These are phyloP conservation scores for Phialemonium atrogriseum DNA, from an alignment of 2,329 filamentous ascomycete genomes.

Conservation along the genomic window DNA sequence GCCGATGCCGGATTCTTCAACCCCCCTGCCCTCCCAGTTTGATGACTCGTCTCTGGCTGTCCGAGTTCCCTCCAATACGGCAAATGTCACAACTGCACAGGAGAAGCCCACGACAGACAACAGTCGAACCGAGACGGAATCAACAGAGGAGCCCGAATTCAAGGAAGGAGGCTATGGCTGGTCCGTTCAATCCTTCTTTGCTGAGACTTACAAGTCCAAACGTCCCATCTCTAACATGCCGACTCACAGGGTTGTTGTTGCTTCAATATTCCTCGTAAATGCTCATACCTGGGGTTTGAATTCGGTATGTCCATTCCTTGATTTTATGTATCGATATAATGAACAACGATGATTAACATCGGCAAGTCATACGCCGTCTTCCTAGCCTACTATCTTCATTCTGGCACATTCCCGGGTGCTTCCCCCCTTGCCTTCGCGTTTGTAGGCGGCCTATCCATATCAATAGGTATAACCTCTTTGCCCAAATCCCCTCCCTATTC, in stretches of 20 bases:
- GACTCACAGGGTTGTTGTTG: conserved; percentile 42
- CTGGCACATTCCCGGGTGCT: conserved; percentile 53
- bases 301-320: conserved; percentile 44
- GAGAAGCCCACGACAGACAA: conserved; percentile 2
- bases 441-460: conserved; percentile 63
- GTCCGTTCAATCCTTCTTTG: conserved; percentile 20
- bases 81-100: conserved; percentile 2
- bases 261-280: conserved; percentile 49
- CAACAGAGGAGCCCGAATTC: conserved; percentile 23
- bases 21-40: too few relatives aligned
- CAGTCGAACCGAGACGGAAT: conserved; percentile 11
- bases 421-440: conserved; percentile 65
- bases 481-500: background rate
- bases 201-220: background rate
- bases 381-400: conserved; percentile 47
- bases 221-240: conserved; percentile 2
- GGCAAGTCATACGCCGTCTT: conserved; percentile 50
- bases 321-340: too few relatives aligned
- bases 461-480: conserved; percentile 27
- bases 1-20: too few relatives aligned
- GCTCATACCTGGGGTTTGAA: conserved; percentile 71
- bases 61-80: conserved; percentile 1
- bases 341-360: too few relatives aligned
- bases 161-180: conserved; percentile 54
- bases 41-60: background rate